Base-by-base conservation (phyloP, 176 grass and related monocot genomes). In the Aechmea fasciata region DNA sequence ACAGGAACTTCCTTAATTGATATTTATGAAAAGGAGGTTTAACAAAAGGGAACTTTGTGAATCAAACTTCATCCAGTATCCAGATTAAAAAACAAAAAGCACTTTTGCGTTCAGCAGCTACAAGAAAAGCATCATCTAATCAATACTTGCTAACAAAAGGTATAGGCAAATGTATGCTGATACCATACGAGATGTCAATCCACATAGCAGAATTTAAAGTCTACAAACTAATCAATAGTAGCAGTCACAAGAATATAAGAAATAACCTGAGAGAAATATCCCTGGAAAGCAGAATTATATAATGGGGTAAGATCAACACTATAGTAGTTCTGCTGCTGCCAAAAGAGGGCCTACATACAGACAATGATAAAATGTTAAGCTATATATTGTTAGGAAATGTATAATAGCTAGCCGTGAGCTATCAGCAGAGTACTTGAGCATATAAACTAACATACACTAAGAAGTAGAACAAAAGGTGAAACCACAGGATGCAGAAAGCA, bases 321-420 rank as follows among this genome's bases (percentile, higher is more conserved):
- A 82, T 85, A 99, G 87, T 87, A 99, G 78, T 99, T 99, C 52
- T 90, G 84, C 74, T 99, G 95, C 75, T 99, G 95, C 95, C 95
- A 99, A 79, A 99, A 99, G 19, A 99, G 85, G 51, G 89, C 87
- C 95, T 99, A 77, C 41, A 83, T 57, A 50, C n/a, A 68, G 47
- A 76, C 11, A 74, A 57, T n/a, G 25, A 19, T 11, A 77, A 41
- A 57, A 79, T 64, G 74, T 91, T 70, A 78, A 20, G 49, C 6
- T 52, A 5, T 10, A 75, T 3, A 61, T 54, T 13, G 48, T 19
- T 9, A 77, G 48, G 67, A 22, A 78, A 49, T 81, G 11, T 75
- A 72, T 15, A 15, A 1, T 8, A 64, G 69, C 52, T 55, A 4
- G 12, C 13, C 13, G 8, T 41, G 0, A 7, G 33, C 33, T 41